Conservation (phyloP, 1,284 basidiomycete genomes). For the Coniferiporia weirii region DNA sequence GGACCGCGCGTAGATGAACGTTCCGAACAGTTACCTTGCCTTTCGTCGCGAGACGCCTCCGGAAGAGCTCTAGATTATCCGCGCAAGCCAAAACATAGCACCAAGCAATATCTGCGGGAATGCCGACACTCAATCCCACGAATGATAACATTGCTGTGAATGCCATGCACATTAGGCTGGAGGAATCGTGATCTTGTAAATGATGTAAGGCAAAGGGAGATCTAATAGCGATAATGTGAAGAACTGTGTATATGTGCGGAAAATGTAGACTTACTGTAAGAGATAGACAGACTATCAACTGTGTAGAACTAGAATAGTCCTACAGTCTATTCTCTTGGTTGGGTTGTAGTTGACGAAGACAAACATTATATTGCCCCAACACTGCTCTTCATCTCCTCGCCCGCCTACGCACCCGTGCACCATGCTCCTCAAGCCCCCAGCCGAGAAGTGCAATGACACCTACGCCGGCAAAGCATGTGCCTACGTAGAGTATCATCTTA, state of each 20-base stretch:
- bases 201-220: background rate
- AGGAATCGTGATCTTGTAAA: background rate
- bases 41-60: slow-evolving; percentile 88
- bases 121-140: slow-evolving; percentile 3
- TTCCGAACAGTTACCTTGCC: slow-evolving; percentile 84
- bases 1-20: slow-evolving; percentile 72
- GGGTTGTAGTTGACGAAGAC: too few species aligned
- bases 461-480: slow-evolving; percentile 33
- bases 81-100: slow-evolving; percentile 19
- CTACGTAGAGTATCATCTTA: slow-evolving; percentile 33
- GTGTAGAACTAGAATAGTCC: too few species aligned
- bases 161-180: slow-evolving; percentile 5
- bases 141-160: slow-evolving; percentile 17
- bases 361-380: too few species aligned
- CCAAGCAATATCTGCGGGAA: background rate
- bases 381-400: background rate
- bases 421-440: slow-evolving; percentile 19
- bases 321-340: too few species aligned
- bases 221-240: background rate
- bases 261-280: too few species aligned
- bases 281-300: too few species aligned
- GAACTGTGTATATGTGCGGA: too few species aligned
- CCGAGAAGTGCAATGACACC: slow-evolving; percentile 27
- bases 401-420: background rate
- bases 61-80: slow-evolving; percentile 79